Evolutionary conservation across 2,329 filamentous ascomycete genomes (phyloP), one percentile per base, ranked within the genome.

Genomic region (Biscogniauxia sp.): DNA sequence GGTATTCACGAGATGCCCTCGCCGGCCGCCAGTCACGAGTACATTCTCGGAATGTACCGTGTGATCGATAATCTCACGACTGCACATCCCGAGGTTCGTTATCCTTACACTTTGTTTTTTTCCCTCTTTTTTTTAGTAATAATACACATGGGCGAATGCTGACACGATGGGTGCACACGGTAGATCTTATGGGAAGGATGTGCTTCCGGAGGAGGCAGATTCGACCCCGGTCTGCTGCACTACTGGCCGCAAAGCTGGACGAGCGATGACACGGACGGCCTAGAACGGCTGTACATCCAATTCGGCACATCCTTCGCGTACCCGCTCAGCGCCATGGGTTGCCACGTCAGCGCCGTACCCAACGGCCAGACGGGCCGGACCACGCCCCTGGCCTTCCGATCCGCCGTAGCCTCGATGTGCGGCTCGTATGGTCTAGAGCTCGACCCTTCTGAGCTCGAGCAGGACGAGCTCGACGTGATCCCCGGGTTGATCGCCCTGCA

Each of bases 191-290:
- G 84, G 82, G 86, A 89, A 71, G 87, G 87, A 13, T 89, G 86
- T 59, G 87, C 85, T 1, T 85, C 84, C 0, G 87, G 87, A 7
- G 87, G 87, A 7, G 86, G 84, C 0, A 82, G 87, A 25, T 88
- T 89, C 61, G 87, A 89, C 61, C 75, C 86, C 0, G 87, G 86
- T 0, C 73, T 89, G 1, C 76, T 88, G 1, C 82, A 88, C 62
- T 89, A 86, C 73, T 88, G 87, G 76, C 84, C 86, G 0, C 87
- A 89, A 68, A 78, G 84, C 63, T 89, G 87, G 87, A 86, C 86
- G 0, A 87, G 83, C 0, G 87, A 89, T 66, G 82, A 89, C 70
- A 89, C 85, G 0, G 87, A 89, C 66, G 86, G 82, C 0, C 74
- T 86, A 0, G 80, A 87, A 58, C 82, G 87, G 2, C 78, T 89